These are phyloP conservation scores for Musa acuminata DNA, from an alignment of 176 grass and related monocot species.

Conservation along the genomic window DNA sequence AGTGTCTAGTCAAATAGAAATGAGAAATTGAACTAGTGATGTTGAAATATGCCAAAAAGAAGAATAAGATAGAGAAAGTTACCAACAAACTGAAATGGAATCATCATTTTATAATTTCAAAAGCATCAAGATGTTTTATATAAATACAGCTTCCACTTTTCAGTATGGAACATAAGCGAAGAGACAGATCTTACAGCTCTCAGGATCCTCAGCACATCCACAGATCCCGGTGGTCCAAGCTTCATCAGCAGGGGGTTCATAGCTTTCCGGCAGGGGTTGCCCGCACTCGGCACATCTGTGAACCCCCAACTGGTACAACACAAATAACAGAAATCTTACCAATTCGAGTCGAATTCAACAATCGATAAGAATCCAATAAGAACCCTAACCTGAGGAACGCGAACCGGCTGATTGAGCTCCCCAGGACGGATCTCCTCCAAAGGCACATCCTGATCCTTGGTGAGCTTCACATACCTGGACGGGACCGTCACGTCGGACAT, in stretches of 20 bases:
- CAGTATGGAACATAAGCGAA: not conserved
- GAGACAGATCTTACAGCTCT: constrained; percentile 33
- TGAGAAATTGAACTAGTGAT: too few relatives aligned
- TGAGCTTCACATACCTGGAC: constrained; percentile 81
- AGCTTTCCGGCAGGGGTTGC: constrained; percentile 68
- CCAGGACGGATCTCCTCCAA: constrained; percentile 71
- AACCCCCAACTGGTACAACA: constrained; percentile 50
- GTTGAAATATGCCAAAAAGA: too few relatives aligned
- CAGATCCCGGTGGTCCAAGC: constrained; percentile 82
- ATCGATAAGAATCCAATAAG: not conserved
- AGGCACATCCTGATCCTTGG: constrained; percentile 68
- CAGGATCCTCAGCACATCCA: constrained; percentile 58
- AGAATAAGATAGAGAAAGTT: too few relatives aligned
- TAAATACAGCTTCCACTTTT: too few relatives aligned
- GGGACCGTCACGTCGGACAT: constrained; percentile 58
- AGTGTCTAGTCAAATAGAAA: too few relatives aligned
- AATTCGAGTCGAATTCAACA: not conserved
- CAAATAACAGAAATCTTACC: not conserved
- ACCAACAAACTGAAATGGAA: too few relatives aligned
- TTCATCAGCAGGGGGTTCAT: constrained; percentile 64
- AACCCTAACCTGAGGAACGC: constrained; percentile 50
- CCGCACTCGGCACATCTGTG: constrained; percentile 58
- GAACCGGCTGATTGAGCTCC: constrained; percentile 92
- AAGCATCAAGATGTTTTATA: too few relatives aligned
- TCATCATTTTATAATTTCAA: too few relatives aligned